Evolutionary conservation across 129 eudicot genomes (phyloP).

Genomic region (Logfia minima): DNA sequence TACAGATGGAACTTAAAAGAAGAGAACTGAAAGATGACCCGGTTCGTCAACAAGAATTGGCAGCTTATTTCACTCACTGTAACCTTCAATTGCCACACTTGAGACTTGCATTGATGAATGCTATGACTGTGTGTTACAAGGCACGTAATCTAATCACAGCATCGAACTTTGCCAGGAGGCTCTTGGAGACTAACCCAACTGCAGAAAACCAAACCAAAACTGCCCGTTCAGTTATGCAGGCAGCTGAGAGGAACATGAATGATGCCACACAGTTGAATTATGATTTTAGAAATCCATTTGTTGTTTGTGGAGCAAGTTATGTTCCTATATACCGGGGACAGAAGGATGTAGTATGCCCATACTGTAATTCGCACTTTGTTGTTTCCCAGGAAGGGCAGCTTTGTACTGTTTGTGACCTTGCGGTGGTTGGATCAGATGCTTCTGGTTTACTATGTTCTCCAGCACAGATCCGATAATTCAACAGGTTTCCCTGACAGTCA

Average conservation of each 20-base stretch:
- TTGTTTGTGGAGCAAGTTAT: slow-evolving; percentile 73
- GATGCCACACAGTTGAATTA: slow-evolving; percentile 57
- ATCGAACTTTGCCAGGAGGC: slow-evolving; percentile 65
- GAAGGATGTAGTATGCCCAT: slow-evolving; percentile 64
- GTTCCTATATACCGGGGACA: slow-evolving; percentile 73
- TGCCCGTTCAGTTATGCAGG: slow-evolving; percentile 67
- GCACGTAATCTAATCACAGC: slow-evolving; percentile 55
- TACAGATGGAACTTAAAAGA: slow-evolving; percentile 75
- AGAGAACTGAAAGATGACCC: slow-evolving; percentile 57
- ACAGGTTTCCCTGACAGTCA: slow-evolving; percentile 1
- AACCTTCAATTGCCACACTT: slow-evolving; percentile 65
- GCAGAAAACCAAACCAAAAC: slow-evolving; percentile 56
- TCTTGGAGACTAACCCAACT: slow-evolving; percentile 65
- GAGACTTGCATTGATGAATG: slow-evolving; percentile 61
- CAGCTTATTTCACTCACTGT: slow-evolving; percentile 77
- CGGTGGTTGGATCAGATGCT: slow-evolving; percentile 66
- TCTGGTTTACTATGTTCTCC: slow-evolving; percentile 79
- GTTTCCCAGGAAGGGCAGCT: slow-evolving; percentile 59
- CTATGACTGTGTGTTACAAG: slow-evolving; percentile 62
- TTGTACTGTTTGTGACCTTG: slow-evolving; percentile 68
- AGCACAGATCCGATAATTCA: slow-evolving; percentile 57
- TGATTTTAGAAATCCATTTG: slow-evolving; percentile 77
- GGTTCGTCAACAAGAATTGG: slow-evolving; percentile 67
- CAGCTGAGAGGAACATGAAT: slow-evolving; percentile 69
- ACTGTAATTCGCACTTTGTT: slow-evolving; percentile 66